Conservation (phyloP, 2,329 filamentous ascomycete species). For the Pezicula carpinea region DNA sequence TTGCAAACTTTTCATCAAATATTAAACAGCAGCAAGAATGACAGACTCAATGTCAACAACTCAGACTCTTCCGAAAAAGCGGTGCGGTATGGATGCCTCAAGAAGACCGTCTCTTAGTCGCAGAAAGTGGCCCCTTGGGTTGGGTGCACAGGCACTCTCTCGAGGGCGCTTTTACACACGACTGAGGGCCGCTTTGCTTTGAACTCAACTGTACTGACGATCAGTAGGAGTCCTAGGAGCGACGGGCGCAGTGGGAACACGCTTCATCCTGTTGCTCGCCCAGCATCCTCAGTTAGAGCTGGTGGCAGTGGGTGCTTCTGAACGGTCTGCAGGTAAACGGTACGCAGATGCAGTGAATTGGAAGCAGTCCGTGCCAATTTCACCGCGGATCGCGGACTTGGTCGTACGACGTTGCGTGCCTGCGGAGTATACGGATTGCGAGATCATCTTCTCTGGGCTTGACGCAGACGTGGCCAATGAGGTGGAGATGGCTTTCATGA, state of each 20-base stretch:
- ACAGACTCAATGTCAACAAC: too few relatives aligned
- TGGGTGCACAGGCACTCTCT: too few relatives aligned
- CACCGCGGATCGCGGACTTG: constrained; percentile 67
- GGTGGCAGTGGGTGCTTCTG: constrained; percentile 84
- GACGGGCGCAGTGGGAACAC: constrained; percentile 91
- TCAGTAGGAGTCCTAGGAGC: constrained; percentile 71
- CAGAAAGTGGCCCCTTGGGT: too few relatives aligned
- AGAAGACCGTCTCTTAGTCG: too few relatives aligned
- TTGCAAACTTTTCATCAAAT: too few relatives aligned
- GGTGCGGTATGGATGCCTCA: too few relatives aligned
- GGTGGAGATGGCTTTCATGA: constrained; percentile 68
- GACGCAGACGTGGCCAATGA: constrained; percentile 91
- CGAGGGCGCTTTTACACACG: too few relatives aligned
- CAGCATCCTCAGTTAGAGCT: constrained; percentile 83
- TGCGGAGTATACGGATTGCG: constrained; percentile 80
- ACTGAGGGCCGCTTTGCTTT: too few relatives aligned
- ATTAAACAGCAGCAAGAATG: too few relatives aligned
- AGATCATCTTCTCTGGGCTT: constrained; percentile 87
- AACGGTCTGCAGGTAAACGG: constrained; percentile 84
- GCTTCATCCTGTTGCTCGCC: constrained; percentile 88
- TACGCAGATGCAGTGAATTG: constrained; percentile 92
- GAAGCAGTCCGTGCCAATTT: constrained; percentile 88
- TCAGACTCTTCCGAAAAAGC: too few relatives aligned
- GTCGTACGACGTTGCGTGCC: constrained; percentile 82
- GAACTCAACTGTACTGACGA: too few relatives aligned